These are phyloP conservation scores for Claviceps humidiphila DNA, from an alignment of 2,329 filamentous ascomycete genomes.

Conservation along the genomic window DNA sequence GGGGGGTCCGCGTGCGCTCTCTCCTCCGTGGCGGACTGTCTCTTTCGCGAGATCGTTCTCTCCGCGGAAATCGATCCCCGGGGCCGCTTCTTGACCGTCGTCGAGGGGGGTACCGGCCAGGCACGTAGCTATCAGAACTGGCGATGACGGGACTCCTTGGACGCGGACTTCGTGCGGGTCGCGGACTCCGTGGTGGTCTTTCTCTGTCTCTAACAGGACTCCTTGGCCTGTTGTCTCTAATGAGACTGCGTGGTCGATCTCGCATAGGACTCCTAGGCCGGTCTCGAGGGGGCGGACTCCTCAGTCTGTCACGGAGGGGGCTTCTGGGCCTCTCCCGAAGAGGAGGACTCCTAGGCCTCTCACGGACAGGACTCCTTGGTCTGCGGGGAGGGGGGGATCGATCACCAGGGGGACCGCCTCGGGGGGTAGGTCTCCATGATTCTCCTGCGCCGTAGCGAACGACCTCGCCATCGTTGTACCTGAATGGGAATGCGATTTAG, in stretches of 20 bases:
- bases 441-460: constrained; percentile 49
- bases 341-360: constrained; percentile 6
- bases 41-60: constrained; percentile 28
- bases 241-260: constrained; percentile 13
- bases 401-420: constrained; percentile 20
- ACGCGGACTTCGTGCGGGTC: constrained; percentile 24
- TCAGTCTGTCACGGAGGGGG: neutral
- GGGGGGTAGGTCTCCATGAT: constrained; percentile 45
- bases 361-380: constrained; percentile 18
- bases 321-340: neutral
- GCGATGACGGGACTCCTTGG: constrained; percentile 24
- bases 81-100: constrained; percentile 26
- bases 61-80: constrained; percentile 26
- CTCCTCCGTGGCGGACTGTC: constrained; percentile 24
- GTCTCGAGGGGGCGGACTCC: constrained; percentile 9
- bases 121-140: constrained; percentile 32
- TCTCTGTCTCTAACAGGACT: constrained; percentile 17
- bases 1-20: constrained; percentile 23
- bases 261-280: constrained; percentile 11
- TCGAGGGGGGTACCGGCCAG: constrained; percentile 28
- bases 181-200: constrained; percentile 14
- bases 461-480: constrained; percentile 49
- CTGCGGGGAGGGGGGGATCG: constrained; percentile 33
- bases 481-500: constrained; percentile 14
- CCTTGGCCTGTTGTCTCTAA: constrained; percentile 13